Base-by-base conservation (phyloP, 2,329 filamentous ascomycete species). In the Curvularia hawaiiensis region DNA sequence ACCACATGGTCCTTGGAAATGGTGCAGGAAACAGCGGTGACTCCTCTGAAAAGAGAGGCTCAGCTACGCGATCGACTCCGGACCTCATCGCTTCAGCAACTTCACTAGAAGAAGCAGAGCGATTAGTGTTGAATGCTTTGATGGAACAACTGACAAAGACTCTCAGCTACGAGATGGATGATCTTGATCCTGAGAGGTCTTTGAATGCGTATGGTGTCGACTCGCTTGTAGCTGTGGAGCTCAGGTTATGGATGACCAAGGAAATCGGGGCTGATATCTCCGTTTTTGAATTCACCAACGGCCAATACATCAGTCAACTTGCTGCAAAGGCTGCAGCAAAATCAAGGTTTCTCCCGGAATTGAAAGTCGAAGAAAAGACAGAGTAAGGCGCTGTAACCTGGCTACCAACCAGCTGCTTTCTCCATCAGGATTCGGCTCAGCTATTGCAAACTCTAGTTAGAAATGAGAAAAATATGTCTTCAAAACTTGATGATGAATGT, bases 171-270 rank as follows among this genome's bases (percentile, higher is more conserved):
- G 41, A 33, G 31, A 11, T 39, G 10, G 18, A 38, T 3, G 50
- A 46, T 4, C 22, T 52, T 7, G 50, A 52, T 9, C 8, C 31
- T 8, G 20, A 20, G 3, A 46, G 22, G 22, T 44, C 50, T 3
- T 11, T 52, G 9, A 16, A 18, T n/a, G 41, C 14, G 14, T 52
- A 52, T 22, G 50, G 50, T 14, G 22, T 52, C 11, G 50, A 52
- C 22, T 46, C 41, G 10, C 43, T 52, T 10, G 31, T 28, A 11
- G 43, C 43, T 24, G 50, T 52, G 9, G 50, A 52, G 22, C 18
- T 52, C 30, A 26, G 50, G 22, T 16, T 30, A 7, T 52, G 50
- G 50, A 40, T 31, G 22, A 38, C 41, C 1, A 16, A 22, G 24
- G 30, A 46, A 14, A 28, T 52, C n/a, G 50, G 43, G 14, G 50